Base-by-base conservation (phyloP, 345 rosid species). In the Crucihimalaya himalaica region DNA sequence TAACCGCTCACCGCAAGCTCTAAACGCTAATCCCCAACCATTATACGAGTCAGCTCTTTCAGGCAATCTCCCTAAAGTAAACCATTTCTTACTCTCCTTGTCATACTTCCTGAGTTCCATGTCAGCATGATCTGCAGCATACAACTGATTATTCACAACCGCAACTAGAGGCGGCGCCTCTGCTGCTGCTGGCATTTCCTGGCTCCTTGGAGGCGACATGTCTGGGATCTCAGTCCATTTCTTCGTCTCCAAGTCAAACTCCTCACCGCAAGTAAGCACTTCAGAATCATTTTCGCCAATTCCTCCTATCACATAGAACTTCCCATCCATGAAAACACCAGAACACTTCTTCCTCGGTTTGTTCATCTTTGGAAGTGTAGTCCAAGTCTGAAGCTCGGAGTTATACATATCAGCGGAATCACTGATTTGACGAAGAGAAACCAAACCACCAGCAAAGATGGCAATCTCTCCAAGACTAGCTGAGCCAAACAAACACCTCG, bases 11-110 rank as follows among this genome's bases (percentile, higher is more conserved):
- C 98, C 97, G 43, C 93, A 89, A 4, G 89, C 93, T 68, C 84
- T 81, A 77, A 94, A 94, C 14, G 93, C 98, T 7, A 94, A 20
- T 5, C 98, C 98, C 98, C 97, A 94, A 14, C 97, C 97, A 8
- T 87, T 83, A 80, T 78, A 72, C 2, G 96, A 88, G 51, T 18
- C 73, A 34, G 85, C 87, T 57, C 87, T 57, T 46, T 75, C 86
- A 0, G 98, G 97, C 70, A 94, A 66, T 27, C 78, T 62, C 66
- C 96, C 98, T 2, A 87, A 54, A 0, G 81, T 73, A 32, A 37
- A 45, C 98, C 98, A 91, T 15, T 27, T 51, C 65, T 85, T 91
- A 31, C 40, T 81, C 63, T 37, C 74, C 37, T 87, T 93, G 43
- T 89, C 83, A 64, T 87, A 94, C 71, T 86, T 91, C 76, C 81